Percentiles rank a stretch among this genome's conserved stretches.
Evolutionary conservation across 768 basidiomycete species (phyloP).

Genomic region (Suillus cothurnatus): DNA sequence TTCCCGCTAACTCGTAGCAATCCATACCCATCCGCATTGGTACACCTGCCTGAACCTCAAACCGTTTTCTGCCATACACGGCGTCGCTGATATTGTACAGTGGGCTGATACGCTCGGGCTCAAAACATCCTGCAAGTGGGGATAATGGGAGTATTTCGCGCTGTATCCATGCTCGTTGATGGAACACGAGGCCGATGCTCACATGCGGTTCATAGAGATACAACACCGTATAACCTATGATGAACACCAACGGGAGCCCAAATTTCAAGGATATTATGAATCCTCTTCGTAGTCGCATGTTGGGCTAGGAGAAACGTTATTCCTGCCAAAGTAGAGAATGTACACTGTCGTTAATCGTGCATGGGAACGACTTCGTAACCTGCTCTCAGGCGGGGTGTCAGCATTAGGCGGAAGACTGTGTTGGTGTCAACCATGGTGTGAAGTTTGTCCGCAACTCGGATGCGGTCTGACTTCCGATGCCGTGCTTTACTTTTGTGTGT

Average conservation of each 20-base stretch:
- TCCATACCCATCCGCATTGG: conserved; percentile 79
- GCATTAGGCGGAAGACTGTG: neutral
- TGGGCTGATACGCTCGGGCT: conserved; percentile 56
- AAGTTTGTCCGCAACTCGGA: too few species aligned
- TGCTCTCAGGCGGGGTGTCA: neutral
- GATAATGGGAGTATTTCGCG: conserved; percentile 64
- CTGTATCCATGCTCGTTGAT: conserved; percentile 72
- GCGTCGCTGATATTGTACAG: conserved; percentile 69
- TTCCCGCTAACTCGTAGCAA: conserved; percentile 91
- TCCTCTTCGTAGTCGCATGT: conserved; percentile 36
- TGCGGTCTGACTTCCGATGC: too few species aligned
- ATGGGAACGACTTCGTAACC: neutral
- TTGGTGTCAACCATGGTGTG: neutral
- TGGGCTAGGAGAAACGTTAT: neutral
- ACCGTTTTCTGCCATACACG: conserved; percentile 62
- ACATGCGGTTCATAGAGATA: conserved; percentile 64
- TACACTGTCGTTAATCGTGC: neutral
- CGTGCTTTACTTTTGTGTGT: too few species aligned
- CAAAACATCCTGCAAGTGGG: conserved; percentile 76
- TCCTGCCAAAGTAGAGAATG: neutral
- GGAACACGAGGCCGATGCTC: conserved; percentile 84
- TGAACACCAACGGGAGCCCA: conserved; percentile 36
- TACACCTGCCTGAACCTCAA: conserved; percentile 81
- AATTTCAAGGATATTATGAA: conserved; percentile 43
- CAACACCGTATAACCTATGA: conserved; percentile 39